Evolutionary conservation across 148 eudicot species (phyloP), one percentile per base, ranked within the genome.

Genomic region (Polygonum maritimum): DNA sequence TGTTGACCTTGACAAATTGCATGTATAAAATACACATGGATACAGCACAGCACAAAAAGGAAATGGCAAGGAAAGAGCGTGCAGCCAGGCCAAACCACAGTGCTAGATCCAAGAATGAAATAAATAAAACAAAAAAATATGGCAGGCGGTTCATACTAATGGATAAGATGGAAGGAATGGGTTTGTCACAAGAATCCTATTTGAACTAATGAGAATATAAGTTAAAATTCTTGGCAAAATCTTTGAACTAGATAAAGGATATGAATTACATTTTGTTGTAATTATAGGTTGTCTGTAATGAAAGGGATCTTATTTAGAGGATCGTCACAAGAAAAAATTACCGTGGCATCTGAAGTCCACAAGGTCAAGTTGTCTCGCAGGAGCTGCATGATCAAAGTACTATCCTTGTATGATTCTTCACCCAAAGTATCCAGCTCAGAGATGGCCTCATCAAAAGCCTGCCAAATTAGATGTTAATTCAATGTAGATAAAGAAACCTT

Each of bases 381-480:
- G 65, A 89, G 92, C 78, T 89, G 92, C 92, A 89, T 89, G 77
- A 89, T 89, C 83, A 87, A 78, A 57, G 92, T 89, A 85, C 92
- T 89, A 74, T 89, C 92, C 83, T 89, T 89, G 88, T 89, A 89
- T 39, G 92, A 89, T 65, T 89, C 92, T 83, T 89, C 92, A 14
- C 92, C 92, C 82, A 89, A 76, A 40, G 92, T 89, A 63, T 89
- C 92, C 57, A 89, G 78, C 83, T 89, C 92, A 38, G 92, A 79
- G 57, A 89, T 89, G 19, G 92, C 92, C 83, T 89, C 92, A 76
- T 89, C 92, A 79, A 89, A 89, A 65, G 92, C 92, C 92, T 89
- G 75, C 15, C 38, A 80, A 38, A 69, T 26, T 21, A 65, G 3
- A 54, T 54, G 26, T 54, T 54, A 19, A 54, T 54, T 54, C 19